Conservation (phyloP, 1,139 yeast genomes). For the Zygoascus sp. region DNA sequence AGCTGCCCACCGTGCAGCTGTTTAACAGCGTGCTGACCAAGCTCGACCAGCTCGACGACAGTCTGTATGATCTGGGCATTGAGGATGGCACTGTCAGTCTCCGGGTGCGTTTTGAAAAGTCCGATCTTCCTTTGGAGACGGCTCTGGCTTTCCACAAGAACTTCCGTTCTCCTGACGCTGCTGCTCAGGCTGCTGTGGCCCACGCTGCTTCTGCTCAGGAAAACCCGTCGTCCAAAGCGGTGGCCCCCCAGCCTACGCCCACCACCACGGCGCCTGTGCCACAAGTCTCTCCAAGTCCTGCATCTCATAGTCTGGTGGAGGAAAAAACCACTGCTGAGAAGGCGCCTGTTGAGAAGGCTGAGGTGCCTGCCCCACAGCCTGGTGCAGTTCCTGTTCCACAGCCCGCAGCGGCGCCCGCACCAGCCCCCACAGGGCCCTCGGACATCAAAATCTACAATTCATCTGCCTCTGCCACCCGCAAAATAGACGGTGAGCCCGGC, state of each 20-base stretch:
- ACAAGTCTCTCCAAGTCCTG: not conserved
- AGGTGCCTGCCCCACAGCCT: too few species aligned
- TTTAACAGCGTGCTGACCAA: conserved; percentile 22
- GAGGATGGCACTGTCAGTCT: conserved; percentile 25
- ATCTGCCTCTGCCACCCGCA: conserved; percentile 10
- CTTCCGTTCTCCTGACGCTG: conserved; percentile 13
- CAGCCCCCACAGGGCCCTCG: not conserved
- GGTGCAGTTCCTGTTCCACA: not conserved
- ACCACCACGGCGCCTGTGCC: not conserved
- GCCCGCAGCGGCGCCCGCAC: not conserved
- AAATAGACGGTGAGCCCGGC: conserved; percentile 12
- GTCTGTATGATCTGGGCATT: conserved; percentile 26
- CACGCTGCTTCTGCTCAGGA: not conserved
- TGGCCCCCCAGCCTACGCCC: not conserved
- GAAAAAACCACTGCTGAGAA: too few species aligned
- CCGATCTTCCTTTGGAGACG: conserved; percentile 21
- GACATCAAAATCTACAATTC: not conserved
- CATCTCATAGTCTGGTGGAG: too few species aligned
- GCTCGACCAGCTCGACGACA: conserved; percentile 24
- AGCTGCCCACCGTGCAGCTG: conserved; percentile 27
- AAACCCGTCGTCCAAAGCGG: not conserved
- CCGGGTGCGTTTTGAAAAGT: conserved; percentile 27
- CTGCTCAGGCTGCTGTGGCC: not conserved
- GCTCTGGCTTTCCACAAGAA: conserved; percentile 21
- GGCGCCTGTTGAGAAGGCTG: too few species aligned